Evolutionary conservation across 345 rosid genomes (phyloP).

Genomic region (Eucalyptus cladocalyx): DNA sequence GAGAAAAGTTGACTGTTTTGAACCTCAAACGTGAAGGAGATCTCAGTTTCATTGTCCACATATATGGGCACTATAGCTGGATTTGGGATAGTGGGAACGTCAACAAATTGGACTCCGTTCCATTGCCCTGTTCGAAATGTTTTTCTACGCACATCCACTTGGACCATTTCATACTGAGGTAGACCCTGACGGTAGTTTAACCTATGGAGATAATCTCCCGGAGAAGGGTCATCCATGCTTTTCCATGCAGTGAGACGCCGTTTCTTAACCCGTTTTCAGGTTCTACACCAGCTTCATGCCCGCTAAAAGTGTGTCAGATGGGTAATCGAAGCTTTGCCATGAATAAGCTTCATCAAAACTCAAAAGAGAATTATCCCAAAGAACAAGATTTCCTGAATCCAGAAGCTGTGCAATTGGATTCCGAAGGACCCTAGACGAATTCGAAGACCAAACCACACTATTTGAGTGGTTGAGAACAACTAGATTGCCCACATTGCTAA

Average conservation of each 20-base stretch:
- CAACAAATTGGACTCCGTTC: conserved; percentile 21
- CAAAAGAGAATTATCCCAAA: background rate
- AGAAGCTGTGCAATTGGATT: conserved; percentile 12
- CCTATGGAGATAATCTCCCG: conserved; percentile 3
- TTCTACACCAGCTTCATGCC: conserved; percentile 22
- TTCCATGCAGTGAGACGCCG: conserved; percentile 14
- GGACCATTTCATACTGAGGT: background rate
- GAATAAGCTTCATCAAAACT: background rate
- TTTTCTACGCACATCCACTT: background rate
- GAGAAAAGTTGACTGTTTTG: background rate
- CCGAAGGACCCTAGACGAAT: background rate
- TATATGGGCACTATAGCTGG: background rate
- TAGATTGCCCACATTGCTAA: conserved; percentile 2
- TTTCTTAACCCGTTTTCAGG: background rate
- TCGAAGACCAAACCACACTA: conserved; percentile 7
- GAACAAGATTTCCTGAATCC: conserved; percentile 25
- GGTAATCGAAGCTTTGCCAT: conserved; percentile 36
- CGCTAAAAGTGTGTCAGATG: conserved; percentile 17
- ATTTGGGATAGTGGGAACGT: background rate
- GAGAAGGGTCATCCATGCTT: conserved; percentile 9
- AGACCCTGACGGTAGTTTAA: background rate
- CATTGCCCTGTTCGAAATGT: conserved; percentile 11
- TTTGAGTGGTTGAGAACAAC: background rate
- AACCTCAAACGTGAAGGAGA: conserved; percentile 1
- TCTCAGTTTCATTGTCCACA: background rate